Conservation (phyloP, 371 early-diverging fungal species). For the Rhizopus arrhizus region DNA sequence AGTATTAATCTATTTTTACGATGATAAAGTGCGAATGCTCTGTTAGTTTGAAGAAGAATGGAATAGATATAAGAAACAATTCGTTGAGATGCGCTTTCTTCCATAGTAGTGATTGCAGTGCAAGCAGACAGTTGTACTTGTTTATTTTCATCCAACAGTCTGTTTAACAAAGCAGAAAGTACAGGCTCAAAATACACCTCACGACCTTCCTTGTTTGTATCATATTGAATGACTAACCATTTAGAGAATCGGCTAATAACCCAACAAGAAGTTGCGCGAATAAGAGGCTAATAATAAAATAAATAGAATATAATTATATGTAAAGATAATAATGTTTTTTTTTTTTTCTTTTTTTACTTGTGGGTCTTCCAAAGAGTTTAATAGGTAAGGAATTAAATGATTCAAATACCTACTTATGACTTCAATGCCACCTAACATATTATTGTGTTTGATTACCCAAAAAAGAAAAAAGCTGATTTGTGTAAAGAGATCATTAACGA, state of each 20-base stretch:
- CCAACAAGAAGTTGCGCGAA: conserved; percentile 93
- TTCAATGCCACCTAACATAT: conserved; percentile 48
- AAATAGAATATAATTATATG: not conserved
- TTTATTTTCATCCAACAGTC: conserved; percentile 87
- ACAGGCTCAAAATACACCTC: conserved; percentile 78
- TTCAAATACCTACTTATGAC: conserved; percentile 81
- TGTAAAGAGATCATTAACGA: not conserved
- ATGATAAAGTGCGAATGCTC: conserved; percentile 85
- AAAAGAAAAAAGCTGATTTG: conserved; percentile 1
- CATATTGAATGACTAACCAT: conserved; percentile 72
- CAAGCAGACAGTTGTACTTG: conserved; percentile 95
- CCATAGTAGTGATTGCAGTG: conserved; percentile 87
- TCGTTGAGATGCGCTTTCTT: conserved; percentile 77
- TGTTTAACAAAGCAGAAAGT: conserved; percentile 72
- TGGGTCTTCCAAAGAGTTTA: conserved; percentile 69
- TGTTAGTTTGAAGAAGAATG: conserved; percentile 73
- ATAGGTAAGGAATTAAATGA: conserved; percentile 74
- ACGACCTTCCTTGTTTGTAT: conserved; percentile 60
- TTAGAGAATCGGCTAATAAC: conserved; percentile 84
- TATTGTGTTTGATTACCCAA: conserved; percentile 4
- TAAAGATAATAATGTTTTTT: not conserved
- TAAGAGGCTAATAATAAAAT: conserved; percentile 55
- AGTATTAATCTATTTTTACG: conserved; percentile 85
- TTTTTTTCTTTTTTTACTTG: conserved; percentile 31
- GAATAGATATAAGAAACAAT: conserved; percentile 82